phyloP scores from a whole-genome alignment of 352 stramenopile species.

The Phytopythium aichiense region DNA sequence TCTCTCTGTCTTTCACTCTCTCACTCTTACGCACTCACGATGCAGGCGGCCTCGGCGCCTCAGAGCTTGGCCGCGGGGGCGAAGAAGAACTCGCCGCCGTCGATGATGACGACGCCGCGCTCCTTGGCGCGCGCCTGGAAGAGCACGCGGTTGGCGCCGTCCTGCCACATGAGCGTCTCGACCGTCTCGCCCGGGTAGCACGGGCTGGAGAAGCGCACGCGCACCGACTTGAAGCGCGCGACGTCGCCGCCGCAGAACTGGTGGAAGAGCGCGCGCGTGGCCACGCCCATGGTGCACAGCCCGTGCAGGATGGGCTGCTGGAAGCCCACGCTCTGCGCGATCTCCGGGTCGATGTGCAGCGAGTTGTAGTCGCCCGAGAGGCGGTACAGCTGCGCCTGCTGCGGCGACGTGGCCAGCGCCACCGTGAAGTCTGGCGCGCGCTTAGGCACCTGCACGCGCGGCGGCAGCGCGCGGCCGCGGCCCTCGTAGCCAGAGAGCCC shows the following conservation, averaged over 20 bases:
- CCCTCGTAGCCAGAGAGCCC: constrained; percentile 75
- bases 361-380: constrained; percentile 95
- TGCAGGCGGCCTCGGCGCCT: not conserved
- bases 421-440: constrained; percentile 58
- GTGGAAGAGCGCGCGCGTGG: constrained; percentile 74
- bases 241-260: constrained; percentile 70
- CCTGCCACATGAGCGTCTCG: constrained; percentile 80
- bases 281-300: constrained; percentile 91
- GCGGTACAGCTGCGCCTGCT: constrained; percentile 90
- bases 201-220: constrained; percentile 84
- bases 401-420: constrained; percentile 60
- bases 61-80: not conserved
- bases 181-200: constrained; percentile 86
- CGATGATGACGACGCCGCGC: constrained; percentile 68
- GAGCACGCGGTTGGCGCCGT: constrained; percentile 39
- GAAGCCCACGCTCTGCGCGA: constrained; percentile 72
- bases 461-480: constrained; percentile 54
- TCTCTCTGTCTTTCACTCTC: not conserved
- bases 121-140: constrained; percentile 80
- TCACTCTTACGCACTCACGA: not conserved
- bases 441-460: constrained; percentile 72
- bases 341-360: constrained; percentile 90
- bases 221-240: constrained; percentile 78
- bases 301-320: constrained; percentile 92
- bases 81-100: constrained; percentile 78